phyloP scores from a whole-genome alignment of 305 asterid genomes.

The Fraxinus greggii region DNA sequence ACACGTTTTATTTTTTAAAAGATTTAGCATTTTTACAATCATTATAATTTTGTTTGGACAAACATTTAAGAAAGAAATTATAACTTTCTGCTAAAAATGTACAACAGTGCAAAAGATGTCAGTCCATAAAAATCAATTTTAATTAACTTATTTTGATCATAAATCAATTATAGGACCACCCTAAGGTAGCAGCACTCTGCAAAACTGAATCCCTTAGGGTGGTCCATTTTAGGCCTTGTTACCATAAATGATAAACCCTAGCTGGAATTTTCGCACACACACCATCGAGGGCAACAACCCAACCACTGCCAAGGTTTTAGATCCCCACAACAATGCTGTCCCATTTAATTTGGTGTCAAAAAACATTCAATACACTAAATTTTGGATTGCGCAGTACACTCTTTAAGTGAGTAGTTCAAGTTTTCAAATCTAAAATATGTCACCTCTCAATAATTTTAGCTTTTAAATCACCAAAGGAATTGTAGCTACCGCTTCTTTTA shows the following conservation, averaged over 20 bases:
- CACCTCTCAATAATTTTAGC: not conserved
- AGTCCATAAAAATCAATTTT: not conserved
- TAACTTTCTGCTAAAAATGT: not conserved
- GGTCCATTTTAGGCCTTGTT: not conserved
- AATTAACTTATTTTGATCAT: not conserved
- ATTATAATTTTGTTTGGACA: not conserved
- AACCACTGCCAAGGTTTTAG: not conserved
- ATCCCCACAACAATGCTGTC: not conserved
- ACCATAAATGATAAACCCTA: not conserved
- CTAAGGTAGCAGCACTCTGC: not conserved
- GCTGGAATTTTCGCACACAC: not conserved
- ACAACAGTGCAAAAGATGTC: not conserved
- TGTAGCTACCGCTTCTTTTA: not conserved
- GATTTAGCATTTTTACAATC: not conserved
- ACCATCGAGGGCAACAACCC: not conserved
- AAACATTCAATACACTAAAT: not conserved
- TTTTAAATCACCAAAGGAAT: not conserved
- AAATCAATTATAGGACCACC: conserved; percentile 1
- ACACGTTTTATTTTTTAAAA: not conserved
- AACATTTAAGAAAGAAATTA: not conserved
- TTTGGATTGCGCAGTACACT: not conserved
- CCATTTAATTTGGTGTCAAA: not conserved
- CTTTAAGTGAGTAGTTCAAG: not conserved
- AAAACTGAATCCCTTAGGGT: not conserved
- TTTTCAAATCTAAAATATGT: not conserved